These are phyloP conservation scores for Phytopythium sindhum DNA, from an alignment of 352 stramenopile genomes.

Conservation along the genomic window DNA sequence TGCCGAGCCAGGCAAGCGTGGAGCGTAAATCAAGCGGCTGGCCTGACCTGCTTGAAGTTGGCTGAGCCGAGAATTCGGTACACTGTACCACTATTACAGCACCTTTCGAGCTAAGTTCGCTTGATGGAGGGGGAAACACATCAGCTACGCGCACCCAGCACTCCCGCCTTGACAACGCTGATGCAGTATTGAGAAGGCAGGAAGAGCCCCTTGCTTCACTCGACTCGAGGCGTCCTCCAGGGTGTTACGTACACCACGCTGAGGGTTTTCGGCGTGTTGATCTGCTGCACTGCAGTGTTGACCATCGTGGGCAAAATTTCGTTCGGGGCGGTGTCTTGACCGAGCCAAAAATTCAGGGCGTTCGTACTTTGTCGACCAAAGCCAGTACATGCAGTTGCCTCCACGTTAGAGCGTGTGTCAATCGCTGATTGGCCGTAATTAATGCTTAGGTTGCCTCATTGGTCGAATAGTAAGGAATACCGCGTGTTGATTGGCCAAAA, in stretches of 20 bases:
- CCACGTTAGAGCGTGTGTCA: slow-evolving; percentile 24
- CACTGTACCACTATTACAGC: background rate
- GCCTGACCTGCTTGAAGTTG: background rate
- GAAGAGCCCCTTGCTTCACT: no score
- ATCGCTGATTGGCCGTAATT: slow-evolving; percentile 25
- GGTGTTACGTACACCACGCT: no score
- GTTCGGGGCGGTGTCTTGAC: background rate
- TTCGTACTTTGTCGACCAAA: background rate
- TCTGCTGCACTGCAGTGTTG: background rate
- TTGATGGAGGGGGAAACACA: background rate
- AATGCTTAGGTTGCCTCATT: background rate
- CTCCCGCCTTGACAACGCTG: no score
- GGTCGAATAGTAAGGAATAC: background rate
- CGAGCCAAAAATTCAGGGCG: background rate
- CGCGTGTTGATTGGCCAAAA: slow-evolving; percentile 9
- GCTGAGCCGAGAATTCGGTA: background rate
- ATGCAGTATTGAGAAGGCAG: no score
- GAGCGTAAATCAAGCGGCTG: no score
- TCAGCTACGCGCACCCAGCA: no score
- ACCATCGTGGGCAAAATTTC: background rate
- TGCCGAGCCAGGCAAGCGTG: no score
- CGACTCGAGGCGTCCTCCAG: no score
- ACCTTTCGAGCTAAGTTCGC: background rate
- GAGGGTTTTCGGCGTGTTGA: no score
- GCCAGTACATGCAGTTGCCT: background rate